Base-by-base conservation (phyloP, 192 early-diverging fungal genomes). In the Entrophospora sp. region DNA sequence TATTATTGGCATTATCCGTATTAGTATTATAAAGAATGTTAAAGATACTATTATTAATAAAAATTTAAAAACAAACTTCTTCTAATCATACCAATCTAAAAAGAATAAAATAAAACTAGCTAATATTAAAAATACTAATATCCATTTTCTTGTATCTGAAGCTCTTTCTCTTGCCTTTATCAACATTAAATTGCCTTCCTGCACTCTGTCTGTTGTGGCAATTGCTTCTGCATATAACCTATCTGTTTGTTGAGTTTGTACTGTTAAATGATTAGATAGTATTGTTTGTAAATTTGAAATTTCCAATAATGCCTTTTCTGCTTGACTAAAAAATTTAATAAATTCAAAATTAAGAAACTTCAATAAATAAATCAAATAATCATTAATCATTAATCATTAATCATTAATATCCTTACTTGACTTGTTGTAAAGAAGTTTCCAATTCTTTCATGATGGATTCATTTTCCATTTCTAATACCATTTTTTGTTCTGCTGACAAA, bases 81-180 rank as follows among this genome's bases (percentile, higher is more conserved):
- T n/a, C 49, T 75, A 87, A 65, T 85, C 84, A 67, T 85, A 91
- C 89, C 89, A 91, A 60, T 91, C 89, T 62, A 91, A 71, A 64
- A 91, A 91, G 34, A 91, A 60, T 22, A 91, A 64, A 20, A 91
- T 85, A 55, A 88, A 68, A 52, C 87, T 89, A 5, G 87, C 83
- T 49, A 83, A 74, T 20, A 91, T 78, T 32, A 91, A 69, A 71
- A 91, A 83, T 31, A 81, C 70, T 8, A 91, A 63, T 31, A 88
- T 83, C 83, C 87, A 87, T 63, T 91, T 91, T 63, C 89, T 81
- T 2, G 87, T 81, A 24, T 77, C 75, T 8, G 72, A 72, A 58
- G 88, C 85, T 57, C 83, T 73, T 66, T 87, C 80, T 28, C 78
- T 79, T 13, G 89, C 85, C 53, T 82, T 75, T 10, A 82, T 63